phyloP scores from a whole-genome alignment of 2,329 filamentous ascomycete genomes.

The Microcera coccophila region DNA sequence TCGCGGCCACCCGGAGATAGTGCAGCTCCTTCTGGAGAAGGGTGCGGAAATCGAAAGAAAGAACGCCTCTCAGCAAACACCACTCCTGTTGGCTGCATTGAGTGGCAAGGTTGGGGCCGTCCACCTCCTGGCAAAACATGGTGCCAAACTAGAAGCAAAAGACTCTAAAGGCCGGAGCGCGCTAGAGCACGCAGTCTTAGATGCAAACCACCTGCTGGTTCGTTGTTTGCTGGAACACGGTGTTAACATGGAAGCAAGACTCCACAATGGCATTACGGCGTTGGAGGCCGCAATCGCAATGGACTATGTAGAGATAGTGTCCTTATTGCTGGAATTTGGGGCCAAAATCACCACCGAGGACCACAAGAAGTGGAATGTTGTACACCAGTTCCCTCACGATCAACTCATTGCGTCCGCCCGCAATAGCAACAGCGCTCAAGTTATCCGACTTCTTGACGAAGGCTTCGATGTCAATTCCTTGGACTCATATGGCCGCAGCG shows the following conservation, averaged over 20 bases:
- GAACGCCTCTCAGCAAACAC: background rate
- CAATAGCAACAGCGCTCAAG: background rate
- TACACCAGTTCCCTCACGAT: background rate
- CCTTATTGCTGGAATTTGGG: background rate
- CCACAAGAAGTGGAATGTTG: background rate
- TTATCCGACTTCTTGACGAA: background rate
- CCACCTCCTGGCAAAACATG: background rate
- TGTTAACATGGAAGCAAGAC: background rate
- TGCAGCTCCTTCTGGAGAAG: background rate
- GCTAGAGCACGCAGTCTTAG: background rate
- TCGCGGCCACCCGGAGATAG: background rate
- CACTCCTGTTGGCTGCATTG: background rate
- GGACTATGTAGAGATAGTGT: background rate
- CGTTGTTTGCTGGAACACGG: conserved; percentile 3
- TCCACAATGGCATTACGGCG: background rate
- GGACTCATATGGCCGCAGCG: conserved; percentile 2
- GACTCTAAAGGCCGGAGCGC: background rate
- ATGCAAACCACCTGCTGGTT: background rate
- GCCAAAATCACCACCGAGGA: background rate
- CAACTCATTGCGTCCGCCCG: background rate
- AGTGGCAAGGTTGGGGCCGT: background rate
- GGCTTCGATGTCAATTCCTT: conserved; percentile 1
- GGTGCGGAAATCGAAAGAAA: background rate
- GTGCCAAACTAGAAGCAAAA: conserved; percentile 1
- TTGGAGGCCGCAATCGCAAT: background rate